These are phyloP conservation scores for Phytophthora aleatoria DNA, from an alignment of 352 stramenopile genomes.

Conservation along the genomic window DNA sequence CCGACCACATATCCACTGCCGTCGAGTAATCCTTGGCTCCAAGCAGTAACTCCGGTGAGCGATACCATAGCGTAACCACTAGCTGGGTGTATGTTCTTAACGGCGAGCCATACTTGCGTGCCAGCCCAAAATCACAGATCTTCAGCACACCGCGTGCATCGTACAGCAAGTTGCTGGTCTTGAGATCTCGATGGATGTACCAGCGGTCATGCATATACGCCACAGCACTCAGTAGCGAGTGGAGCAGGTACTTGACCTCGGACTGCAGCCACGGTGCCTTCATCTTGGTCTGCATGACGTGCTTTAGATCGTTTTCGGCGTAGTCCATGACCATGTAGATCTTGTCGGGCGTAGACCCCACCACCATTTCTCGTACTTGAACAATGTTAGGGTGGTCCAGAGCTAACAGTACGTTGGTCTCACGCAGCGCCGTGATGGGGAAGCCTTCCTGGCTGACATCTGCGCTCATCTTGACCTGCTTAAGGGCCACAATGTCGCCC, in stretches of 20 bases:
- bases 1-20: constrained; percentile 97
- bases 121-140: constrained; percentile 88
- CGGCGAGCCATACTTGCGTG: constrained; percentile 80
- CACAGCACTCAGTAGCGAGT: constrained; percentile 90
- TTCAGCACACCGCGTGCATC: constrained; percentile 81
- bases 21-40: constrained; percentile 93
- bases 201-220: constrained; percentile 93
- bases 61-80: constrained; percentile 96
- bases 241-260: constrained; percentile 95
- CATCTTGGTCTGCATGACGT: constrained; percentile 85
- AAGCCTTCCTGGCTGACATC: constrained; percentile 85
- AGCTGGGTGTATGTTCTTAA: constrained; percentile 88
- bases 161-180: constrained; percentile 98
- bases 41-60: constrained; percentile 93
- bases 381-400: constrained; percentile 89
- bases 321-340: constrained; percentile 94
- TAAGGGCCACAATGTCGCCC: constrained; percentile 93
- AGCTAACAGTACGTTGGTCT: constrained; percentile 86
- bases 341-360: constrained; percentile 86
- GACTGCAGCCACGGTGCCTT: constrained; percentile 82
- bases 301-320: constrained; percentile 86
- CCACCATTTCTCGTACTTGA: constrained; percentile 88
- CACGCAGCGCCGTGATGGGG: constrained; percentile 81
- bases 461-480: constrained; percentile 88
- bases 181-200: constrained; percentile 97